Percentiles rank a stretch among this genome's conserved stretches.
phyloP scores from a whole-genome alignment of 2,329 filamentous ascomycete species.

The Colletotrichum noveboracense region DNA sequence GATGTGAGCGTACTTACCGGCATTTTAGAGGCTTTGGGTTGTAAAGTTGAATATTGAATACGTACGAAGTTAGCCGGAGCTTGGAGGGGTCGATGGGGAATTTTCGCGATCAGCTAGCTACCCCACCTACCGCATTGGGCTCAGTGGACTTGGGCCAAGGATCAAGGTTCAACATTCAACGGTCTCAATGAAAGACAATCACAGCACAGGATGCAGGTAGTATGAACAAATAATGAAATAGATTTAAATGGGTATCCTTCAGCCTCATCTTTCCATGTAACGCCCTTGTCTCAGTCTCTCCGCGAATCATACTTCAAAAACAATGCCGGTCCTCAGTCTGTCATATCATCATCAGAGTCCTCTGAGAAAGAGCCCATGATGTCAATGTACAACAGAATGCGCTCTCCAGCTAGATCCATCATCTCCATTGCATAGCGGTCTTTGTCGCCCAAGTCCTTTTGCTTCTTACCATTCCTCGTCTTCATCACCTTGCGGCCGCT shows the following conservation, averaged over 20 bases:
- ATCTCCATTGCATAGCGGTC: constrained; percentile 49
- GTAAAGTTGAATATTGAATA: background rate
- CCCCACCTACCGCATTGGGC: constrained; percentile 16
- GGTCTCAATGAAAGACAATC: background rate
- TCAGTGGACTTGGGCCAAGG: background rate
- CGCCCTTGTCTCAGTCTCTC: background rate
- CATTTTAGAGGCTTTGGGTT: background rate
- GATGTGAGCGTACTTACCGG: background rate
- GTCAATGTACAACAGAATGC: constrained; percentile 35
- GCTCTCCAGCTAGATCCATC: constrained; percentile 48
- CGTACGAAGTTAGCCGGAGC: background rate
- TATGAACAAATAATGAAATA: background rate
- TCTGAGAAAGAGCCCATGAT: background rate
- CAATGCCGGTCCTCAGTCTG: background rate
- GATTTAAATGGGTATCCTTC: constrained; percentile 1
- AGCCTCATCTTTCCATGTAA: background rate
- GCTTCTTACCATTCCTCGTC: background rate
- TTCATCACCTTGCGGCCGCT: constrained; percentile 37
- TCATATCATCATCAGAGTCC: constrained; percentile 4
- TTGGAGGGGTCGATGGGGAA: constrained; percentile 1
- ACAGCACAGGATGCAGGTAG: background rate
- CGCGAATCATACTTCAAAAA: background rate
- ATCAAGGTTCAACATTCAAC: background rate
- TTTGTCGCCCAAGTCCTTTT: constrained; percentile 30
- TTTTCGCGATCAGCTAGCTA: constrained; percentile 11